A percentile compares a stretch with the other conserved stretches of the same genome.
These are phyloP conservation scores for Rhododendron kiyosumense DNA, from an alignment of 148 eudicot species.

Conservation along the genomic window DNA sequence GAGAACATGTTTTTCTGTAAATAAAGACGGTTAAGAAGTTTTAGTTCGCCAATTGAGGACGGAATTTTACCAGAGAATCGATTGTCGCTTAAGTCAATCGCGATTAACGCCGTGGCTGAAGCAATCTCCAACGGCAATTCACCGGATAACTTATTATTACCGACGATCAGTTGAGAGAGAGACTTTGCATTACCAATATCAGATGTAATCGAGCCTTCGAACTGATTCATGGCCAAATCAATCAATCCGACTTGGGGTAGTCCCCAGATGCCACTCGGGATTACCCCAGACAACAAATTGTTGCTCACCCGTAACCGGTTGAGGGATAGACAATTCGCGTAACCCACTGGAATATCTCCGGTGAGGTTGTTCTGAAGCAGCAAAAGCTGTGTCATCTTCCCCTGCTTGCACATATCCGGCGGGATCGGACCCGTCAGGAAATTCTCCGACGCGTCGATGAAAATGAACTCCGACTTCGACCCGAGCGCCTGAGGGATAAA, in stretches of 20 bases:
- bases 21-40: constrained; percentile 43
- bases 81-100: constrained; percentile 50
- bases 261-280: constrained; percentile 84
- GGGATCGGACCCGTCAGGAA: constrained; percentile 68
- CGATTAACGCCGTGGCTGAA: constrained; percentile 27
- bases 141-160: constrained; percentile 55
- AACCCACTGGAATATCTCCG: constrained; percentile 61
- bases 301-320: constrained; percentile 72
- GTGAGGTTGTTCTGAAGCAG: constrained; percentile 65
- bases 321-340: constrained; percentile 57
- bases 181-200: constrained; percentile 54
- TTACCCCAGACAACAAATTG: constrained; percentile 59
- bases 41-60: constrained; percentile 40
- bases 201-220: constrained; percentile 52
- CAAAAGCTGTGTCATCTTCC: constrained; percentile 55
- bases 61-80: constrained; percentile 52
- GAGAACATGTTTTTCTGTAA: constrained; percentile 48
- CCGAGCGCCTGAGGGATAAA: constrained; percentile 65
- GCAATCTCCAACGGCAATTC: constrained; percentile 55
- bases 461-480: constrained; percentile 66
- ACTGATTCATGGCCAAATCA: constrained; percentile 52
- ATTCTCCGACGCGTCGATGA: constrained; percentile 81
- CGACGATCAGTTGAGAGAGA: constrained; percentile 32
- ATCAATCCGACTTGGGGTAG: constrained; percentile 52
- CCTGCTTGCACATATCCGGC: constrained; percentile 74